phyloP scores from a whole-genome alignment of 2,329 filamentous ascomycete species.

The Colletotrichum theobromicola region DNA sequence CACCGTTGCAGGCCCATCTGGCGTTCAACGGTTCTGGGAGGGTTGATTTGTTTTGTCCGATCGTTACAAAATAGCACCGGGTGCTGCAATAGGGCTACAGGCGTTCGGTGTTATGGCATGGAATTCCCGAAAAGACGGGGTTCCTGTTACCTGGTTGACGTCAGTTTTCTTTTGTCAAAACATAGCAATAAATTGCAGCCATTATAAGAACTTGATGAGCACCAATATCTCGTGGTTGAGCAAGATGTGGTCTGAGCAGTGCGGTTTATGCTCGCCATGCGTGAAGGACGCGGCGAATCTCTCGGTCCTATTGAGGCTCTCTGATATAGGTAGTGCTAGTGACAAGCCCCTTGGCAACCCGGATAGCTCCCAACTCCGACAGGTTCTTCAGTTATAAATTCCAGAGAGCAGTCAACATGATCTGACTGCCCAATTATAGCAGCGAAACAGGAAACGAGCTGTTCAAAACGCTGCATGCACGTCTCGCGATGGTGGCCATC shows the following conservation, averaged over 20 bases:
- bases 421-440: neutral
- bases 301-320: neutral
- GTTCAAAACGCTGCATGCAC: neutral
- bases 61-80: neutral
- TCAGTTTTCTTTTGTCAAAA: neutral
- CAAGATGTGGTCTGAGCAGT: neutral
- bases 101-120: constrained; percentile 1
- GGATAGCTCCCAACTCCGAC: no score
- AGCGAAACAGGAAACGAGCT: neutral
- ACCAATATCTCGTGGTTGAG: neutral
- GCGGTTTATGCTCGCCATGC: neutral
- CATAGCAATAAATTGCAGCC: neutral
- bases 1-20: neutral
- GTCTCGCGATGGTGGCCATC: neutral
- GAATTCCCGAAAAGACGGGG: neutral
- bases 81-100: neutral
- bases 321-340: neutral
- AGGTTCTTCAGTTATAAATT: neutral
- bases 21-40: neutral
- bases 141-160: neutral
- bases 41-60: neutral
- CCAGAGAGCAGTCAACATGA: neutral
- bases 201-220: neutral
- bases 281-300: neutral
- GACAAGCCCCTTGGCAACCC: neutral